These are phyloP conservation scores for Grigorovia humatica DNA, from an alignment of 805 yeast genomes.

Conservation along the genomic window DNA sequence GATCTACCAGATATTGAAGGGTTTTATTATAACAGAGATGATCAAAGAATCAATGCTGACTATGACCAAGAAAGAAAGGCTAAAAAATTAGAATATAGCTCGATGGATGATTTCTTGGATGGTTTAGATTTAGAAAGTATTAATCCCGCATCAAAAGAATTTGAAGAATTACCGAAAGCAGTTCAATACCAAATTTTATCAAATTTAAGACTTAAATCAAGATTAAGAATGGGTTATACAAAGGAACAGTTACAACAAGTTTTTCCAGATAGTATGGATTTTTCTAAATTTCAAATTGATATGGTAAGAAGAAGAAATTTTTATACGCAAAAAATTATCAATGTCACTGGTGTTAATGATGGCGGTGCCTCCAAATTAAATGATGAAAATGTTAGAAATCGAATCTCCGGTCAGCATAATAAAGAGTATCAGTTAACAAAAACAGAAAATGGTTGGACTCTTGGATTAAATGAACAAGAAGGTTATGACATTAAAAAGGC, in stretches of 20 bases:
- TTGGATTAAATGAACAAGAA: constrained; percentile 44
- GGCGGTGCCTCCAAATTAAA: constrained; percentile 31
- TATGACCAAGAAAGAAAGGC: constrained; percentile 49
- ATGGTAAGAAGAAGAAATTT: constrained; percentile 88
- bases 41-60: constrained; percentile 63
- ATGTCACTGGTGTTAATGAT: constrained; percentile 68
- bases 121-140: constrained; percentile 61
- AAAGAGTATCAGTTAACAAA: constrained; percentile 63
- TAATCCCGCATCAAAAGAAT: constrained; percentile 77
- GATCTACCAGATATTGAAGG: constrained; percentile 66
- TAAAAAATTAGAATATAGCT: constrained; percentile 31
- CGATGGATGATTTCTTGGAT: constrained; percentile 47
- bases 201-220: constrained; percentile 68
- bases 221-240: constrained; percentile 90
- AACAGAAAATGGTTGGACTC: constrained; percentile 76
- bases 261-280: constrained; percentile 81
- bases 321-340: constrained; percentile 79
- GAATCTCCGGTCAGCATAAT: constrained; percentile 79
- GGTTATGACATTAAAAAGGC: constrained; percentile 37
- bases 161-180: constrained; percentile 63
- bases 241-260: constrained; percentile 76
- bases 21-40: constrained; percentile 43
- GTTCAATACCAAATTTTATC: constrained; percentile 84
- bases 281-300: constrained; percentile 84
- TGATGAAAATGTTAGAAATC: constrained; percentile 21